These are phyloP conservation scores for Santalum album DNA, from an alignment of 164 flowering plant genomes.

Conservation along the genomic window DNA sequence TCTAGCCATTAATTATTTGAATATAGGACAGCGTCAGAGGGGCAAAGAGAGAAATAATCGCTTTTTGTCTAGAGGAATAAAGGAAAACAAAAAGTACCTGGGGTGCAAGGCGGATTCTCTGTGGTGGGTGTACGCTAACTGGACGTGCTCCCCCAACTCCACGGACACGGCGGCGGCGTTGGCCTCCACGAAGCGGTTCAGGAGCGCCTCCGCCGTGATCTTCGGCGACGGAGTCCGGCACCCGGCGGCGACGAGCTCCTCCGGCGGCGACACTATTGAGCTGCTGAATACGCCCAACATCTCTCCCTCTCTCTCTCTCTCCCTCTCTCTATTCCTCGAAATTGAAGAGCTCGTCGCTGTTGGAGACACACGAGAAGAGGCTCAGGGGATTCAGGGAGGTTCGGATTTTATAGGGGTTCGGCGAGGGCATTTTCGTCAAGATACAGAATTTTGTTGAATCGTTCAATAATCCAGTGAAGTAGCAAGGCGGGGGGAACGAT, in stretches of 20 bases:
- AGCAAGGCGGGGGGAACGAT: too few relatives aligned
- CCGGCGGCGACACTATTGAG: slow-evolving; percentile 67
- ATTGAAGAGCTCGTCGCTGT: too few relatives aligned
- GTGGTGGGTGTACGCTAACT: slow-evolving; percentile 66
- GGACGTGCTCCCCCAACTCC: slow-evolving; percentile 49
- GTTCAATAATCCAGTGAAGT: too few relatives aligned
- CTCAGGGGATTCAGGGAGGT: too few relatives aligned
- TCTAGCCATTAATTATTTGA: too few relatives aligned
- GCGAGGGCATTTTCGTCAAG: too few relatives aligned
- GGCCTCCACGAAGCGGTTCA: slow-evolving; percentile 44
- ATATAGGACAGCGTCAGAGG: too few relatives aligned
- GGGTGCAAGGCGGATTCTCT: slow-evolving; percentile 55
- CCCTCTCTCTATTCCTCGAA: neutral
- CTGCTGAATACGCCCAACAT: slow-evolving; percentile 91
- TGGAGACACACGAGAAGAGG: too few relatives aligned
- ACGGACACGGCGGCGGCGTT: slow-evolving; percentile 59
- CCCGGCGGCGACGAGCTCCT: slow-evolving; percentile 83
- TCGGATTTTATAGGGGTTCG: too few relatives aligned
- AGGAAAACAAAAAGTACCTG: slow-evolving; percentile 32
- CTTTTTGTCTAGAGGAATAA: too few relatives aligned
- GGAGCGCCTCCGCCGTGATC: slow-evolving; percentile 37
- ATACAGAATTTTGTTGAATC: too few relatives aligned
- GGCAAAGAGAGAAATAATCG: too few relatives aligned
- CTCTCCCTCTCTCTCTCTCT: neutral
- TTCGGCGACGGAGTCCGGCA: slow-evolving; percentile 81